Evolutionary conservation across 768 basidiomycete species (phyloP), one percentile per base, ranked within the genome.

Genomic region (Arthromyces matolae): DNA sequence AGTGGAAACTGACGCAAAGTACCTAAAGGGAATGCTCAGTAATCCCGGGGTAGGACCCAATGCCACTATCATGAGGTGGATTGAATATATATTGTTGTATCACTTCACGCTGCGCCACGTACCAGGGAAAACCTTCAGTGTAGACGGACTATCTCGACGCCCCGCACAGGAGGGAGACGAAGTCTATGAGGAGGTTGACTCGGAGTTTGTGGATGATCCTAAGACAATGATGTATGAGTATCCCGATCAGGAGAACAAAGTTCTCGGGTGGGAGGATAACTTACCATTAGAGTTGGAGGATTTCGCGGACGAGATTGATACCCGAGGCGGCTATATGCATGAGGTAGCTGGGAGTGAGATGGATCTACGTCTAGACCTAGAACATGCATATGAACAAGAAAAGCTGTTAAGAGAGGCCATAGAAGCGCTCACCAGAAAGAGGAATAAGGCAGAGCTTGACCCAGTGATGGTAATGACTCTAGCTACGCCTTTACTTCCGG

Each of bases 61-160:
- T 27, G 61, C 67, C 2, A 50, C 64, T 0, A 62, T 72, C 2
- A 76, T 75, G 34, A 40, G 67, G 6, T 76, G 75, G 75, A 71
- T 76, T 31, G 62, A 64, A 0, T 64, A 54, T 0, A 72, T 77
- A 13, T 56, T 67, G 0, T 45, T 71, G 0, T 75, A 71, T 47
- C 50, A 65, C 28, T 71, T 73, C 55, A 53, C 51, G 3, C 51
- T 75, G 1, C 46, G 60, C 0, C 75, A 76, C 41, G 60, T 76
- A 5, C 66, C 69, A 5, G 51, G 38, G 1, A 42, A 34, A 31
- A 27, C 33, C n/a, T 39, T 41, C 33, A 16, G 19, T n/a, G 18
- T 25, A 8, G 40, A 47, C 23, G 51, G 46, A 14, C 23, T 52
- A 9, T 48, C 46, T 8, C 9, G 51, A 18, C 24, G 47, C 2